Evolutionary conservation across 305 asterid species (phyloP), one percentile per base, ranked within the genome.

Genomic region (Fraxinus angustifolia): DNA sequence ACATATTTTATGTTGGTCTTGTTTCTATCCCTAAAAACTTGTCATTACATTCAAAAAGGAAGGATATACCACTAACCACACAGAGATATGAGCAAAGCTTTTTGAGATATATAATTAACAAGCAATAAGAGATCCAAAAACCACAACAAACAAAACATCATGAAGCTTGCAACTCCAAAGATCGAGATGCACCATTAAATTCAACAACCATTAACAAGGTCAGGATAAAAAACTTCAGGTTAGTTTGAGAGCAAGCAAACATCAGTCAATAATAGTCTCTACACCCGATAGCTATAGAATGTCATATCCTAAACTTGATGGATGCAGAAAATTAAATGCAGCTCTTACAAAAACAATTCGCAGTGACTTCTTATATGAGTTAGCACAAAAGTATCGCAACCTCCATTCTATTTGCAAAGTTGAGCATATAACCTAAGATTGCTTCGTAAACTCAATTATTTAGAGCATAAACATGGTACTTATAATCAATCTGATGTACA

Each of bases 351-450:
- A 62, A 60, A 21, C 31, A 60, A 62, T 23, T 62, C 34, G 4
- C 33, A 68, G 21, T 4, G 21, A 30, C 40, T 68, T 12, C 74
- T 28, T 30, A 12, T 68, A 30, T 14, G 40, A 26, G 19, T 68
- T 30, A 30, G 74, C 38, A 68, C 3, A 12, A 8, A 68, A 68
- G 75, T 70, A 30, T 6, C 16, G 75, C 75, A 31, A 31, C 75
- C 75, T 70, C 40, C 38, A 31, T 6, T 68, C 10, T 30, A 70
- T 30, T 31, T 70, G 75, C 75, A 70, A 70, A 71, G 10, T 77
- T 48, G 38, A 31, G 80, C 85, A 83, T 30, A 78, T 77, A 42
- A 45, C 85, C 78, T 68, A 82, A 35, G 81, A 72, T 62, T 42
- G 38, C 14, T 77, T 73, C 3, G 21, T 45, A 58, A 76, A 68